A percentile compares a stretch with the other conserved stretches of the same genome.
These are phyloP conservation scores for Hypoxylon intermedium DNA, from an alignment of 495 filamentous ascomycete genomes.

Conservation along the genomic window DNA sequence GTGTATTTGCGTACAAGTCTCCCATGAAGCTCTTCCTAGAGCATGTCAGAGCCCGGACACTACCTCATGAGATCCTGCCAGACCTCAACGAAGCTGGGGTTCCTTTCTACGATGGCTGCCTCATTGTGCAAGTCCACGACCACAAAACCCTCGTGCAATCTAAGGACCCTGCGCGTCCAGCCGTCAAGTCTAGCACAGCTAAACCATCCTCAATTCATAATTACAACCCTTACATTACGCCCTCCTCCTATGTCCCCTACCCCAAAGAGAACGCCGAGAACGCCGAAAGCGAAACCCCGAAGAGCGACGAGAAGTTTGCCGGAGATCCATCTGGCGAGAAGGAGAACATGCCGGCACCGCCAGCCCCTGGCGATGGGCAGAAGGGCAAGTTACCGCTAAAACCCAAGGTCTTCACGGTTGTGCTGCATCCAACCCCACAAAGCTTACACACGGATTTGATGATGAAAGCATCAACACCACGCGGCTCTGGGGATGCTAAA, in stretches of 20 bases:
- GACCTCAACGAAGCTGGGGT: conserved; percentile 69
- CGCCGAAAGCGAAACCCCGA: conserved; percentile 40
- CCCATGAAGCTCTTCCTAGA: conserved; percentile 86
- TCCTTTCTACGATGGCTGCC: conserved; percentile 91
- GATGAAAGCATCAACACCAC: conserved; percentile 76
- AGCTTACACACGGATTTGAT: conserved; percentile 75
- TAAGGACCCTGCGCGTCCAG: conserved; percentile 62
- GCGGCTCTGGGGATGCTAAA: conserved; percentile 52
- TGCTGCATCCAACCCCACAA: conserved; percentile 83
- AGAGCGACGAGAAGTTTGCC: conserved; percentile 43
- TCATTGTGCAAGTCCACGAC: conserved; percentile 92
- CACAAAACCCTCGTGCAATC: conserved; percentile 71
- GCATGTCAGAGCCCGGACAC: conserved; percentile 61
- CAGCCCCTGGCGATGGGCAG: conserved; percentile 52
- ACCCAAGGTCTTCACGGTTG: conserved; percentile 74
- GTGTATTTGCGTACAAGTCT: conserved; percentile 86
- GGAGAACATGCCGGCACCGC: conserved; percentile 61
- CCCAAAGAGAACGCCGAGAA: conserved; percentile 66
- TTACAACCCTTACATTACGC: conserved; percentile 84
- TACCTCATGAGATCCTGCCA: conserved; percentile 63
- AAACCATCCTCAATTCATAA: conserved; percentile 88
- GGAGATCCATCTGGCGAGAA: conserved; percentile 44
- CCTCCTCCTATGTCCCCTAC: conserved; percentile 83
- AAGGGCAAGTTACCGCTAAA: conserved; percentile 61
- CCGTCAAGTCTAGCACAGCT: conserved; percentile 63